phyloP scores from a whole-genome alignment of 1,139 yeast genomes.

The Nakaseomyces kungkrabaensis region DNA sequence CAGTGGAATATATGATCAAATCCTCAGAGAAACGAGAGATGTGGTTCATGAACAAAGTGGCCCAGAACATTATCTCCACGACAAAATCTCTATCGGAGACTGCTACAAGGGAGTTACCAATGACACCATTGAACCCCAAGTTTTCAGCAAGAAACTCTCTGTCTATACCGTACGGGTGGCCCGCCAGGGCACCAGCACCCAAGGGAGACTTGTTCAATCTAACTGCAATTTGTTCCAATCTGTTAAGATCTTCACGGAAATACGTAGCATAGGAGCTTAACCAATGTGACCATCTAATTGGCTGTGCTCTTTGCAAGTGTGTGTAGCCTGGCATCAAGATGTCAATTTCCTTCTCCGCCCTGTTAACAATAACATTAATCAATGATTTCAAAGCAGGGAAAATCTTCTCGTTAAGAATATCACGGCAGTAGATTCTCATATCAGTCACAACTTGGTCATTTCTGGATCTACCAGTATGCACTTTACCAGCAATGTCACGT shows the following conservation, averaged over 20 bases:
- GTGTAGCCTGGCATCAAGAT: conserved; percentile 98
- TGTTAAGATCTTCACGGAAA: conserved; percentile 78
- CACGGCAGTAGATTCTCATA: conserved; percentile 89
- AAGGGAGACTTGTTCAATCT: conserved; percentile 85
- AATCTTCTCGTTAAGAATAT: conserved; percentile 51
- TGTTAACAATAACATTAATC: conserved; percentile 53
- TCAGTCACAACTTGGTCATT: conserved; percentile 98
- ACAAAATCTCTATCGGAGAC: conserved; percentile 97
- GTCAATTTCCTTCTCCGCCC: conserved; percentile 81
- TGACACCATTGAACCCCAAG: conserved; percentile 70
- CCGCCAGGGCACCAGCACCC: conserved; percentile 97
- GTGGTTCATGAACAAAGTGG: conserved; percentile 90
- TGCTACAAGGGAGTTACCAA: conserved; percentile 91
- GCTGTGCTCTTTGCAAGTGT: conserved; percentile 97
- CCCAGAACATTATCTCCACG: conserved; percentile 95
- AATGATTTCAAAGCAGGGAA: conserved; percentile 50
- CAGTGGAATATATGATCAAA: conserved; percentile 88
- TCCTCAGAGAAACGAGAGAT: conserved; percentile 91
- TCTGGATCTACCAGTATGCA: conserved; percentile 96
- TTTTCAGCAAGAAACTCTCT: conserved; percentile 76
- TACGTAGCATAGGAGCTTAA: conserved; percentile 89
- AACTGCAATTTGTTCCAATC: conserved; percentile 68
- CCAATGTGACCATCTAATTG: conserved; percentile 99
- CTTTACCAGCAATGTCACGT: conserved; percentile 87
- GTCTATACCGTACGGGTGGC: conserved; percentile 97